phyloP scores from a whole-genome alignment of 345 rosid species.

The Ricinus communis region DNA sequence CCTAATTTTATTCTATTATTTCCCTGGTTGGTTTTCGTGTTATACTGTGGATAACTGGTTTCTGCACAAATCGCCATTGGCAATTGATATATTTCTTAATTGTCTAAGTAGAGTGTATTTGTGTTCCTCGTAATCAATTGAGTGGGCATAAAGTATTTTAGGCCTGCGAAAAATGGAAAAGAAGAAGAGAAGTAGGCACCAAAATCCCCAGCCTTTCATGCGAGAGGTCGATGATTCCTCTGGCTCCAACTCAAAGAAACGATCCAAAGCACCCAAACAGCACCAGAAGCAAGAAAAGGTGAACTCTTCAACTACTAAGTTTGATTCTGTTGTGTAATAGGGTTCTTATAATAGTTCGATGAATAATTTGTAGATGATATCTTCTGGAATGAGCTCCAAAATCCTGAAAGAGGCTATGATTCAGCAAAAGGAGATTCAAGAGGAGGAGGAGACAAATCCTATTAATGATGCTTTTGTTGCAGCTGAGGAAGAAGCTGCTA shows the following conservation, averaged over 20 bases:
- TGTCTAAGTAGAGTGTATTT: too few relatives aligned
- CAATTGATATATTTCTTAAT: too few relatives aligned
- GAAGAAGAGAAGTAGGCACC: slow-evolving; percentile 61
- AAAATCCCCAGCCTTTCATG: slow-evolving; percentile 66
- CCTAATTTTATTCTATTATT: too few relatives aligned
- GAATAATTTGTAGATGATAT: slow-evolving; percentile 53
- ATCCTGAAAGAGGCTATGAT: slow-evolving; percentile 78
- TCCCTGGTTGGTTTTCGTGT: too few relatives aligned
- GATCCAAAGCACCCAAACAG: slow-evolving; percentile 59
- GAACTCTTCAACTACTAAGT: too few relatives aligned
- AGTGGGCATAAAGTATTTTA: too few relatives aligned
- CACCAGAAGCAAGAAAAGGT: slow-evolving; percentile 66
- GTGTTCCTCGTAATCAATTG: too few relatives aligned
- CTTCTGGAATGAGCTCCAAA: slow-evolving; percentile 70
- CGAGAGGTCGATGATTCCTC: slow-evolving; percentile 41
- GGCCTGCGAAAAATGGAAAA: slow-evolving; percentile 19
- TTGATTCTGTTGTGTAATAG: too few relatives aligned
- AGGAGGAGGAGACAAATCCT: slow-evolving; percentile 42
- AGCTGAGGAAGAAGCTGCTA: slow-evolving; percentile 39
- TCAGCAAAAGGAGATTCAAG: slow-evolving; percentile 81
- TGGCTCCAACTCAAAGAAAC: slow-evolving; percentile 54
- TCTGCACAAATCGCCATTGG: too few relatives aligned
- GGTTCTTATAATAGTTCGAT: neutral
- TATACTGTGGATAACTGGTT: too few relatives aligned
- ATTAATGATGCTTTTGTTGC: slow-evolving; percentile 30